Evolutionary conservation across 768 basidiomycete species (phyloP).

Genomic region (Amanita molliuscula): DNA sequence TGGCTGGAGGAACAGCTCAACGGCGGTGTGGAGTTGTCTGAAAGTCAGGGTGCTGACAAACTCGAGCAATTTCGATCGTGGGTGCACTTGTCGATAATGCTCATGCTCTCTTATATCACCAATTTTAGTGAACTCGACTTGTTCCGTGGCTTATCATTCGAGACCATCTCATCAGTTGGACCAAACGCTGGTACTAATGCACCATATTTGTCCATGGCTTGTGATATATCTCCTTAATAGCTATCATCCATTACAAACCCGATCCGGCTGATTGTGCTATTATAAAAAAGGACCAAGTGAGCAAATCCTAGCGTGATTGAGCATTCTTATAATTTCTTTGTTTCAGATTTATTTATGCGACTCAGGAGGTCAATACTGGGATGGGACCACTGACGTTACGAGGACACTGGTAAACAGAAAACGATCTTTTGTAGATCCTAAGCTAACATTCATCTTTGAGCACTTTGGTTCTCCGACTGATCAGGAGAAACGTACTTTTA

Average conservation of each 20-base stretch:
- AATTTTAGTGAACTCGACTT: slow-evolving; percentile 55
- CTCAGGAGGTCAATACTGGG: slow-evolving; percentile 84
- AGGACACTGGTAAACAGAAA: slow-evolving; percentile 60
- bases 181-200: slow-evolving; percentile 61
- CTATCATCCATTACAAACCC: slow-evolving; percentile 91
- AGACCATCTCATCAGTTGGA: slow-evolving; percentile 87
- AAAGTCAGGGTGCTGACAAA: slow-evolving; percentile 71
- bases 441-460: slow-evolving; percentile 21
- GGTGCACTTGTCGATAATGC: slow-evolving; percentile 16
- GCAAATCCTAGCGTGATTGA: neutral
- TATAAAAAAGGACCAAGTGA: slow-evolving; percentile 66
- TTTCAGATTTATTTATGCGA: slow-evolving; percentile 49
- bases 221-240: slow-evolving; percentile 22
- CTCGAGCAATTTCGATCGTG: slow-evolving; percentile 78
- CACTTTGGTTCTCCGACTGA: slow-evolving; percentile 83
- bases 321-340: neutral
- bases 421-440: neutral
- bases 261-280: slow-evolving; percentile 62
- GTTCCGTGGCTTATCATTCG: slow-evolving; percentile 85
- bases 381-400: slow-evolving; percentile 94
- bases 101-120: neutral
- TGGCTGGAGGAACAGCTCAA: slow-evolving; percentile 87
- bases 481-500: slow-evolving; percentile 83
- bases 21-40: slow-evolving; percentile 51
- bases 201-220: neutral